Evolutionary conservation across 2,329 filamentous ascomycete species (phyloP), one percentile per base, ranked within the genome.

Genomic region (Myriosclerotinia curreyana): DNA sequence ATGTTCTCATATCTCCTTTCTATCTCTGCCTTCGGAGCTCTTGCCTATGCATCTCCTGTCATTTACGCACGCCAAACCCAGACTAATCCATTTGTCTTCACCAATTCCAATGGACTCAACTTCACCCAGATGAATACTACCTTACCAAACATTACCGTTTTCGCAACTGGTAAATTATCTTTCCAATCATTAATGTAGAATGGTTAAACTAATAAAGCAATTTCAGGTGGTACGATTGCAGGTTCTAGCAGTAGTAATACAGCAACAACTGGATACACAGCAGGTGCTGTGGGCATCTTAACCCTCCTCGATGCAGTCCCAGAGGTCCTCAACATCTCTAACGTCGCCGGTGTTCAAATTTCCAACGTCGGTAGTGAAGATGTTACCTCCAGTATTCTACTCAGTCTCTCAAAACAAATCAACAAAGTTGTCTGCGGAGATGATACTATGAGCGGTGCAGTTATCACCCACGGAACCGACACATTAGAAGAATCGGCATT

Each of bases 391-490:
- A 76, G 74, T 7, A 78, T 83, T 61, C 76, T 82, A 42, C 75
- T 85, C 25, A 77, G 75, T 34, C 70, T 86, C 44, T 77, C 79
- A 7, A 76, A 80, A 31, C 74, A 77, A 62, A 80, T 86, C 60
- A 80, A 82, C 63, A 69, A 70, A 15, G 81, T 82, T 63, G 66
- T 74, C 42, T 72, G 69, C 64, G 54, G 66, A 9, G 71, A 72
- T 40, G 66, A 66, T 0, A 75, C 76, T 0, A 73, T 79, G 48
- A 69, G 73, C 12, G 84, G 80, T 44, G 82, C 81, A 8, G 82
- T 87, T 7, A 76, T 89, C 61, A 87, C 86, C 0, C 86, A 88
- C 69, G 86, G 86, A 55, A 88, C 86, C 11, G 86, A 89, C 69
- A 86, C 83, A 0, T 77, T 88, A 1, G 85, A 87, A 69, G 85